phyloP scores from a whole-genome alignment of 306 rosid species.

The Cucurbita maxima region DNA sequence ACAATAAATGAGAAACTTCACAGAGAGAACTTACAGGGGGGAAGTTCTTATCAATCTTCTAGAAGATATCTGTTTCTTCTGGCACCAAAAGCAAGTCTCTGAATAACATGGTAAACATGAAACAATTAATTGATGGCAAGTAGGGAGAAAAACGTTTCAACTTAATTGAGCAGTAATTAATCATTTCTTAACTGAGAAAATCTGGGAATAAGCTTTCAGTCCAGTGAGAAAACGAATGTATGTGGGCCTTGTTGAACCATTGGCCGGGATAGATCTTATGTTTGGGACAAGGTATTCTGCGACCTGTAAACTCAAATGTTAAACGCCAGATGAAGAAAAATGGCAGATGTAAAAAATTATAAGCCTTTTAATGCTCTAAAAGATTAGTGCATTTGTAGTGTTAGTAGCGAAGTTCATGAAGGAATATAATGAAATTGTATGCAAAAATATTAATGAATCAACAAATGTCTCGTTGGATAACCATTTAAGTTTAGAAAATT shows the following conservation, averaged over 20 bases:
- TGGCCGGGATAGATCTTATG: constrained; percentile 49
- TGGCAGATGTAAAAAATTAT: background rate
- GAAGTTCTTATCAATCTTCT: constrained; percentile 40
- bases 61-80: constrained; percentile 67
- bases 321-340: background rate
- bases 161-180: background rate
- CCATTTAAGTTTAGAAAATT: too few relatives aligned
- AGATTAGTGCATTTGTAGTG: background rate
- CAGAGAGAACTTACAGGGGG: background rate
- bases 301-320: constrained; percentile 37
- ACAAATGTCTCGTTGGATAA: too few relatives aligned
- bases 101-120: constrained; percentile 15
- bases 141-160: background rate
- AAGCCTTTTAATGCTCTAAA: background rate
- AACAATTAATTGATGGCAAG: background rate
- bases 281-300: constrained; percentile 78
- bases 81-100: constrained; percentile 93
- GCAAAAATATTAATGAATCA: too few relatives aligned
- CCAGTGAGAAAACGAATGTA: constrained; percentile 89
- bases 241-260: constrained; percentile 61
- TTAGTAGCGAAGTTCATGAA: background rate
- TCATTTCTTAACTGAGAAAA: constrained; percentile 67
- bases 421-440: background rate
- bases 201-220: constrained; percentile 79
- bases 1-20: background rate